Evolutionary conservation across 1,139 yeast species (phyloP).

Genomic region (Candida freyschussii): DNA sequence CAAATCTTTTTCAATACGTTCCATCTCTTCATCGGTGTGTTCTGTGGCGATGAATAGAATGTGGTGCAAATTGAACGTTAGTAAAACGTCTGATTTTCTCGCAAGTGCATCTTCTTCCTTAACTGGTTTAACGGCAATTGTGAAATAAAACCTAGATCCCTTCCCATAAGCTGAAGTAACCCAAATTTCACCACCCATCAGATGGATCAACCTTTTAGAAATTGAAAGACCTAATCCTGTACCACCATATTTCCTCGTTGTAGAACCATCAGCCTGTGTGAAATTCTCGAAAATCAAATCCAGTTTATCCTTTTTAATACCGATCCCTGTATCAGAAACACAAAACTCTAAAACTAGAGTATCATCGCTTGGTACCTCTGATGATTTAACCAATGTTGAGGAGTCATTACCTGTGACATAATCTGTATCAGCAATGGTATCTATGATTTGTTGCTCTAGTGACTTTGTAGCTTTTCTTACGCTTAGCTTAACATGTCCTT

Average conservation of each 20-base stretch:
- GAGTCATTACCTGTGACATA: slow-evolving; percentile 23
- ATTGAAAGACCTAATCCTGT: slow-evolving; percentile 85
- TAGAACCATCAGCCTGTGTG: slow-evolving; percentile 90
- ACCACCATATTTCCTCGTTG: slow-evolving; percentile 87
- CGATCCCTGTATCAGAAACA: slow-evolving; percentile 86
- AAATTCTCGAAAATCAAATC: slow-evolving; percentile 84
- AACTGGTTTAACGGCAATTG: slow-evolving; percentile 74
- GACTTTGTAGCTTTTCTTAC: slow-evolving; percentile 45
- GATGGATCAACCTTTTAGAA: slow-evolving; percentile 76
- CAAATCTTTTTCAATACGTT: slow-evolving; percentile 33
- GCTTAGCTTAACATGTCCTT: slow-evolving; percentile 68
- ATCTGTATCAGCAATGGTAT: slow-evolving; percentile 13
- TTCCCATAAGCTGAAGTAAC: slow-evolving; percentile 76
- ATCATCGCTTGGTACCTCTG: slow-evolving; percentile 29
- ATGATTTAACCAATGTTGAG: slow-evolving; percentile 20
- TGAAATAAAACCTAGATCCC: slow-evolving; percentile 78
- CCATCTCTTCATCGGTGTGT: slow-evolving; percentile 48
- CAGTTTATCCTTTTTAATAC: slow-evolving; percentile 76
- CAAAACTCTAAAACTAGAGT: slow-evolving; percentile 74
- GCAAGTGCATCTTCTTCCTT: slow-evolving; percentile 56
- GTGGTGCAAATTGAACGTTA: slow-evolving; percentile 68
- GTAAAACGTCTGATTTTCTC: slow-evolving; percentile 62
- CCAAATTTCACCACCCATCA: slow-evolving; percentile 92
- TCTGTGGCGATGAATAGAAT: slow-evolving; percentile 66
- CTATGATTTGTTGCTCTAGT: slow-evolving; percentile 19